Percentiles rank a stretch among this genome's conserved stretches.
phyloP scores from a whole-genome alignment of 2,329 filamentous ascomycete genomes.

The Apiospora kogelbergensis region DNA sequence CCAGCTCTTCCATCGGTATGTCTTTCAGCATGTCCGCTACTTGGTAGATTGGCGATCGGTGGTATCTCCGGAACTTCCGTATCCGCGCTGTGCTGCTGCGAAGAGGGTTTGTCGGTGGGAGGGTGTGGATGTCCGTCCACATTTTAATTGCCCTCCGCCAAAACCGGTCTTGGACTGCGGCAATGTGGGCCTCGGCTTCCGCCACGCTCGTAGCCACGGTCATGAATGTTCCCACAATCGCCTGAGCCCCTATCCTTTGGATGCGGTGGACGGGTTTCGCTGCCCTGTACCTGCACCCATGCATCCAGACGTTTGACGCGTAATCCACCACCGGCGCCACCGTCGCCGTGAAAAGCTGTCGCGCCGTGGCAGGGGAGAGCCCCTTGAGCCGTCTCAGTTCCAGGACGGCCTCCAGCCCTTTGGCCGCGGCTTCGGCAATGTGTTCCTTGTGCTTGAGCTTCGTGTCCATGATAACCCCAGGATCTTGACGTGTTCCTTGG shows the following conservation, averaged over 20 bases:
- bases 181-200: neutral
- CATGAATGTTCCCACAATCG: neutral
- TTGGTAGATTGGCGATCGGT: constrained; percentile 14
- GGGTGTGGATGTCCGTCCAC: neutral
- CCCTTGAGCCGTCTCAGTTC: neutral
- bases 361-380: neutral
- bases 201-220: neutral
- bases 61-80: constrained; percentile 12
- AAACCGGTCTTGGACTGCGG: neutral
- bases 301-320: neutral
- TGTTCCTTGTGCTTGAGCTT: constrained; percentile 17
- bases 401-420: neutral
- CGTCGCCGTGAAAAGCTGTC: neutral
- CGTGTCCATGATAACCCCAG: constrained; percentile 24
- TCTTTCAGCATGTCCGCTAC: constrained; percentile 12
- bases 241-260: neutral
- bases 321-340: constrained; percentile 1
- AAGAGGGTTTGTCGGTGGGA: neutral
- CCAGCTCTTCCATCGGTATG: constrained; percentile 11
- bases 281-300: neutral
- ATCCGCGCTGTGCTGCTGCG: neutral
- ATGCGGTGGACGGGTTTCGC: neutral
- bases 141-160: neutral
- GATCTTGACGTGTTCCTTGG: constrained; percentile 14
- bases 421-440: constrained; percentile 15